Evolutionary conservation across 2,329 filamentous ascomycete species (phyloP), one percentile per base, ranked within the genome.

Genomic region (Fusarium nisikadoi): DNA sequence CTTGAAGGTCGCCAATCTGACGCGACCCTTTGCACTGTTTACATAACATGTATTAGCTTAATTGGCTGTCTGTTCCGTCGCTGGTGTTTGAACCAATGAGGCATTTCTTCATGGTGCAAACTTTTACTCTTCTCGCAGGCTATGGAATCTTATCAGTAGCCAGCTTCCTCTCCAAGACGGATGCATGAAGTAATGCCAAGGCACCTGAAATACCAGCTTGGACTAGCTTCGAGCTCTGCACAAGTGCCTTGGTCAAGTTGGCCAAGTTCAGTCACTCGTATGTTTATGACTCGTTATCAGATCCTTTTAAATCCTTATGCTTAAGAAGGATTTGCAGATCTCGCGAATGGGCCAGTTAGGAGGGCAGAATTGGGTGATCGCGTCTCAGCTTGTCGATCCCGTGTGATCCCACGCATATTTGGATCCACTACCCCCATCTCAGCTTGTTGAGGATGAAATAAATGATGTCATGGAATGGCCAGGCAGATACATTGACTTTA

Each of bases 281-380:
- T 16, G 45, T 12, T 29, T 6, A 7, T 47, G 27, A 47, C 27
- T 47, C 27, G 27, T 47, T 31, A 31, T 31, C 9, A 29, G 45
- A 47, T 47, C 27, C 25, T 29, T 29, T 31, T 31, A 5, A 47
- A 47, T 31, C 19, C 20, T 20, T 20, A n/a, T 29, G 27, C 19
- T 31, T 17, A 17, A n/a, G 45, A 47, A 47, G 45, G 27, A 47
- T 47, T 47, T 17, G 45, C 45, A 47, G 45, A 47, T 31, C 45
- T n/a, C 20, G 45, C 9, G 19, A n/a, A 47, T 14, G 16, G 20
- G 8, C 45, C 45, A 47, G 13, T 47, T 10, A 31, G 6, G 17
- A 8, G 4, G n/a, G 20, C 19, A 16, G 45, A 47, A n/a, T 2
- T n/a, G 20, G 27, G 20, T 3, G 31, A 17, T 11, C 7, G 12